A percentile compares a stretch with the other conserved stretches of the same genome.
These are phyloP conservation scores for Metroxylon sagu DNA, from an alignment of 176 grass and related monocot genomes.

Conservation along the genomic window DNA sequence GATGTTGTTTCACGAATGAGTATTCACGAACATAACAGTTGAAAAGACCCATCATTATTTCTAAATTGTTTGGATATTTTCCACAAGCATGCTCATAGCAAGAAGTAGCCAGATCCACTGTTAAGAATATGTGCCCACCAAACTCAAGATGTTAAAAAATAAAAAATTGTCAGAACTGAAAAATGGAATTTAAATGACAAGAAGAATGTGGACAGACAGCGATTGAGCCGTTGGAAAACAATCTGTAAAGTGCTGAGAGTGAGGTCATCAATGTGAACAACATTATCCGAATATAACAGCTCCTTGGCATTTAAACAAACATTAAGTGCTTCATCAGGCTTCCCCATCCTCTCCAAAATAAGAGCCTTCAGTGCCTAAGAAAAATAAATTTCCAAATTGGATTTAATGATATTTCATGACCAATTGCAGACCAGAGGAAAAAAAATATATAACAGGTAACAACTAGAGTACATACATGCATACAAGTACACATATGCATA, in stretches of 20 bases:
- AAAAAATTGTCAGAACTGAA: neutral
- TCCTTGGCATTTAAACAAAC: slow-evolving; percentile 75
- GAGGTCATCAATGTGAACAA: slow-evolving; percentile 81
- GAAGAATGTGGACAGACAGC: slow-evolving; percentile 39
- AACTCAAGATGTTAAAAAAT: slow-evolving; percentile 15
- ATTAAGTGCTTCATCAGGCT: slow-evolving; percentile 72
- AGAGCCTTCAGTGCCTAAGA: slow-evolving; percentile 91
- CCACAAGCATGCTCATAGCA: slow-evolving; percentile 89
- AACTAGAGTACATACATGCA: too few species aligned
- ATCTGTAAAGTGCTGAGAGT: slow-evolving; percentile 97
- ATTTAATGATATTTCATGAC: too few species aligned
- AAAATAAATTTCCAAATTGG: slow-evolving; percentile 24
- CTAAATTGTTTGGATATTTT: slow-evolving; percentile 84
- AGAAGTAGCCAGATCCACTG: slow-evolving; percentile 98
- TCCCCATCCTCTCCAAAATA: slow-evolving; percentile 96
- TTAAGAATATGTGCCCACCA: slow-evolving; percentile 12
- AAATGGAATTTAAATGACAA: slow-evolving; percentile 11
- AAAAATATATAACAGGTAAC: too few species aligned
- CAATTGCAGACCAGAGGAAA: too few species aligned
- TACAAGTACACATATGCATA: too few species aligned
- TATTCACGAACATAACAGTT: slow-evolving; percentile 94
- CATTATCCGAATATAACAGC: slow-evolving; percentile 54
- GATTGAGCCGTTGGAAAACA: slow-evolving; percentile 81
- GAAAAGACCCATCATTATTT: slow-evolving; percentile 98
- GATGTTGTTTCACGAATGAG: slow-evolving; percentile 95